These are phyloP conservation scores for Phytophthora pini DNA, from an alignment of 352 stramenopile genomes.

Conservation along the genomic window DNA sequence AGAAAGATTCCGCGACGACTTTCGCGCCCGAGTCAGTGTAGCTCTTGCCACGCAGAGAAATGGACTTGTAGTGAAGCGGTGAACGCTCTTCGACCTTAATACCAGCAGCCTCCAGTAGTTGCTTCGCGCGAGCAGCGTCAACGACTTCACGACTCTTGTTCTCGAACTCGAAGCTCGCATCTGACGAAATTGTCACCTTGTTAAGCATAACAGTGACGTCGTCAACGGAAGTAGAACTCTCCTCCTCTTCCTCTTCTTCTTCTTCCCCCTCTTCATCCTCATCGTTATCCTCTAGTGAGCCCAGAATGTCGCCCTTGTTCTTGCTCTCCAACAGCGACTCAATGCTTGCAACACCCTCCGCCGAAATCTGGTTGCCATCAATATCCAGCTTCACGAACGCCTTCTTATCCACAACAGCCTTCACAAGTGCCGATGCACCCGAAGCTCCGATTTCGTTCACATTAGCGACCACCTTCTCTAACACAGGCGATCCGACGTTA, in stretches of 20 bases:
- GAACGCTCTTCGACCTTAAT: too few species aligned
- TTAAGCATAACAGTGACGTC: conserved; percentile 49
- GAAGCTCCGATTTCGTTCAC: conserved; percentile 90
- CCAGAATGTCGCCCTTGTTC: conserved; percentile 64
- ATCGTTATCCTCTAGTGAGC: conserved; percentile 85
- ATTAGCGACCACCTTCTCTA: conserved; percentile 89
- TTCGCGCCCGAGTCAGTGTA: conserved; percentile 81
- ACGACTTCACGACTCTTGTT: too few species aligned
- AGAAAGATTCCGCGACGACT: conserved; percentile 70
- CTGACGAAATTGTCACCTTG: conserved; percentile 51
- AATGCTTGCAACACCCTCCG: conserved; percentile 65
- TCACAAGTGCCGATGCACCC: conserved; percentile 86
- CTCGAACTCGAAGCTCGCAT: conserved; percentile 29
- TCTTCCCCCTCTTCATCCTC: conserved; percentile 80
- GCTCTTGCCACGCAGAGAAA: conserved; percentile 90
- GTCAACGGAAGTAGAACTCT: conserved; percentile 34
- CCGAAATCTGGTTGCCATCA: conserved; percentile 86
- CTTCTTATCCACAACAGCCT: conserved; percentile 63
- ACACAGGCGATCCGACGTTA: conserved; percentile 43
- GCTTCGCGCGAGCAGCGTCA: too few species aligned
- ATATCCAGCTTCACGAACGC: conserved; percentile 67
- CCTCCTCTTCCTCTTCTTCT: conserved; percentile 50
- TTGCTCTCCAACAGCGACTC: conserved; percentile 51
- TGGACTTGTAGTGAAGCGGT: conserved; percentile 58
- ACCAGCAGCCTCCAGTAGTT: too few species aligned